These are phyloP conservation scores for Phytophthora pinifolia DNA, from an alignment of 352 stramenopile genomes.

Conservation along the genomic window DNA sequence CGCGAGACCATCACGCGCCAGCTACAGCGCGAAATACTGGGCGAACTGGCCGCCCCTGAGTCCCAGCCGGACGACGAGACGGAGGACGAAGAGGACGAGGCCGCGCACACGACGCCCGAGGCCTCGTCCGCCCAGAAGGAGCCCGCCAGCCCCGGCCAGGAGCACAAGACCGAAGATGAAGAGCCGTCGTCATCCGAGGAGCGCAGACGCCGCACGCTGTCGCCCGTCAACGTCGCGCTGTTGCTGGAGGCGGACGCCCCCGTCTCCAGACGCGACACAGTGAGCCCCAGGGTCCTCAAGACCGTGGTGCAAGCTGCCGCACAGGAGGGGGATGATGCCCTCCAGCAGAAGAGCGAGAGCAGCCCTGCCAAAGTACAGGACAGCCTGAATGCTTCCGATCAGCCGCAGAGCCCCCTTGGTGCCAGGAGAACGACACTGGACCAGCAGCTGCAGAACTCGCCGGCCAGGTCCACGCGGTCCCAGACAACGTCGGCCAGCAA, in stretches of 20 bases:
- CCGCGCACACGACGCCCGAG: background rate
- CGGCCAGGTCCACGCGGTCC: constrained; percentile 9
- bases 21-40: constrained; percentile 67
- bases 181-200: constrained; percentile 2
- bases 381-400: constrained; percentile 1
- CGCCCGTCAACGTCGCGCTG: constrained; percentile 40
- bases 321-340: background rate
- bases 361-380: constrained; percentile 4
- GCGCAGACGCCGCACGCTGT: constrained; percentile 38
- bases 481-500: constrained; percentile 13
- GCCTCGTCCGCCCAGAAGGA: background rate
- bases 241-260: constrained; percentile 29
- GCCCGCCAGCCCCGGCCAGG: background rate
- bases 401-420: constrained; percentile 1
- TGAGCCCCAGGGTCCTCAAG: constrained; percentile 37
- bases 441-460: constrained; percentile 8
- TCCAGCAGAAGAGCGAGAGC: background rate
- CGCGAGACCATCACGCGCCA: constrained; percentile 56
- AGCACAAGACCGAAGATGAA: constrained; percentile 20
- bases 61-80: background rate
- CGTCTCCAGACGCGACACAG: constrained; percentile 35
- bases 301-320: constrained; percentile 21
- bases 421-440: constrained; percentile 1
- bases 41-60: constrained; percentile 12
- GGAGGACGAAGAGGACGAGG: background rate